These are phyloP conservation scores for Sphaerulina populicola DNA, from an alignment of 2,329 filamentous ascomycete species.

Conservation along the genomic window DNA sequence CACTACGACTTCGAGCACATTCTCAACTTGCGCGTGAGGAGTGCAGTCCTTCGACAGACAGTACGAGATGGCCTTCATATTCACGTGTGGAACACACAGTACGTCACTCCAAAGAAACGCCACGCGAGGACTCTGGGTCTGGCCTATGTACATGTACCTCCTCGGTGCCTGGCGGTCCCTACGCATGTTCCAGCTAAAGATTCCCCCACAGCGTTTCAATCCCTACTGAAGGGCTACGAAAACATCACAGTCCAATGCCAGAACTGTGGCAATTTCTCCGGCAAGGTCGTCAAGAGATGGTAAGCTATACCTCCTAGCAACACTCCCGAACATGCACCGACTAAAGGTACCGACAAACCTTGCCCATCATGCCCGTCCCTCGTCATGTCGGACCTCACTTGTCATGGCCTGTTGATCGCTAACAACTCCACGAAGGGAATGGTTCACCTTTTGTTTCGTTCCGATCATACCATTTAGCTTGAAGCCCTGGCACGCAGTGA, in stretches of 20 bases:
- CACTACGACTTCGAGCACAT: background rate
- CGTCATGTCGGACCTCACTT: background rate
- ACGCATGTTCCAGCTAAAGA: conserved; percentile 8
- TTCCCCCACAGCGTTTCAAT: conserved; percentile 38
- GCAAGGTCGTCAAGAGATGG: conserved; percentile 41
- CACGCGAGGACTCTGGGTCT: background rate
- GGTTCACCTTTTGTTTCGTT: conserved; percentile 54
- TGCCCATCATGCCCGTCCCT: background rate
- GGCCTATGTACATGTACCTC: no score
- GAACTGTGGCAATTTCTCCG: conserved; percentile 45
- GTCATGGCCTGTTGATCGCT: background rate
- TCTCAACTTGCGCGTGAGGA: background rate
- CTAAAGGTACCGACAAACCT: background rate
- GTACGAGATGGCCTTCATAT: conserved; percentile 36
- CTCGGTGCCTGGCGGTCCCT: background rate
- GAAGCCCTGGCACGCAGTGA: conserved; percentile 51
- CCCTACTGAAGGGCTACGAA: conserved; percentile 41
- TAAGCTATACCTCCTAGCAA: conserved; percentile 23
- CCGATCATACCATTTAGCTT: conserved; percentile 58
- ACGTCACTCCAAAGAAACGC: conserved; percentile 17
- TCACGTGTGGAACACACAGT: conserved; percentile 46
- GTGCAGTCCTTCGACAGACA: background rate
- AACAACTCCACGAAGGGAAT: conserved; percentile 37
- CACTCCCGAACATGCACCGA: background rate
- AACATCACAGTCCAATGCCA: conserved; percentile 45